Conservation (phyloP, 2,329 filamentous ascomycete species). For the Penicillium sp. region DNA sequence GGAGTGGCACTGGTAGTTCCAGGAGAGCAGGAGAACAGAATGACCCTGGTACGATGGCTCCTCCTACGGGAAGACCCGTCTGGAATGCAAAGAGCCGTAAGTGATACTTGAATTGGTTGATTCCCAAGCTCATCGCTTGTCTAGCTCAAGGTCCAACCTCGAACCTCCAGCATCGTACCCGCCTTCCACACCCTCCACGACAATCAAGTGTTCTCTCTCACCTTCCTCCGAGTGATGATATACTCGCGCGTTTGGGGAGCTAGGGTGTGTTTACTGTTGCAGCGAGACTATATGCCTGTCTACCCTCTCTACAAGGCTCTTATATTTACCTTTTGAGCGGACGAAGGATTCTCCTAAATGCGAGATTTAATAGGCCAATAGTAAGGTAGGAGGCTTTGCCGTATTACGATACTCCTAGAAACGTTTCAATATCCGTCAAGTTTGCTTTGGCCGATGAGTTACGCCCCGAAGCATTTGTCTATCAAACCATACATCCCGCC, state of each 20-base stretch:
- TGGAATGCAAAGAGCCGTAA: slow-evolving; percentile 24
- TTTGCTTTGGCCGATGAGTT: not conserved
- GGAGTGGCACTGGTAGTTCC: slow-evolving; percentile 39
- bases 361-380: not conserved
- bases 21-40: slow-evolving; percentile 21
- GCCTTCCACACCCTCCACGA: slow-evolving; percentile 20
- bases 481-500: not conserved
- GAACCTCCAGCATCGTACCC: slow-evolving; percentile 28
- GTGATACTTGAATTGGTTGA: not conserved
- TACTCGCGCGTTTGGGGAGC: slow-evolving; percentile 25
- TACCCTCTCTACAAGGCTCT: not conserved
- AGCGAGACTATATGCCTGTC: not conserved
- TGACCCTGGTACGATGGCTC: slow-evolving; percentile 29
- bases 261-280: not conserved
- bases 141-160: slow-evolving; percentile 11
- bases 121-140: not conserved
- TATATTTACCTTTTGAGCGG: not conserved
- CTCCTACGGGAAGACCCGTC: slow-evolving; percentile 25
- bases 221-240: slow-evolving; percentile 22
- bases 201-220: slow-evolving; percentile 20
- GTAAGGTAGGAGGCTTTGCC: not conserved
- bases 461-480: not conserved
- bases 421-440: not conserved
- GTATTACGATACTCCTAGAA: not conserved
- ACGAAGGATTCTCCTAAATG: not conserved